These are phyloP conservation scores for Arthroderma sp. DNA, from an alignment of 2,329 filamentous ascomycete genomes.

Conservation along the genomic window DNA sequence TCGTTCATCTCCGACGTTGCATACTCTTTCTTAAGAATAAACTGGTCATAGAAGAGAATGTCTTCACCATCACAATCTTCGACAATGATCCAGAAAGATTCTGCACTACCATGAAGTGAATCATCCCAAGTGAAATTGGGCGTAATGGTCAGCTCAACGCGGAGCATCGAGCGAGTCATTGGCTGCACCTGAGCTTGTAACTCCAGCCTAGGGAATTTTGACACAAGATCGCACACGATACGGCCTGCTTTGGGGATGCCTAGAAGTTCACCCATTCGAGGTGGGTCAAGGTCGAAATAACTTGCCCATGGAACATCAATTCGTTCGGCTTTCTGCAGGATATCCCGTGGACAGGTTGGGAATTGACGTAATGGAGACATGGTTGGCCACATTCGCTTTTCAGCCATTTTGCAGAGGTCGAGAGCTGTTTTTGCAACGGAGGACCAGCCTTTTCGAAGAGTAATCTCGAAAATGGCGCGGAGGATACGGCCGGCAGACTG, in stretches of 20 bases:
- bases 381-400: slow-evolving; percentile 99
- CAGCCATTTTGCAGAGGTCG: slow-evolving; percentile 96
- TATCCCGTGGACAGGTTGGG: slow-evolving; percentile 64
- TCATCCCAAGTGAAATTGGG: slow-evolving; percentile 97
- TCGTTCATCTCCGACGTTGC: slow-evolving; percentile 76
- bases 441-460: slow-evolving; percentile 93
- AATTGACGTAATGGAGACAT: slow-evolving; percentile 96
- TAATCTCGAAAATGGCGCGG: slow-evolving; percentile 90
- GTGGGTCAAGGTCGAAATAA: slow-evolving; percentile 93
- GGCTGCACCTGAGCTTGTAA: slow-evolving; percentile 90
- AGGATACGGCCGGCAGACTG: slow-evolving; percentile 95
- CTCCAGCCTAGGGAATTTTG: slow-evolving; percentile 86
- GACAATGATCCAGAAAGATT: slow-evolving; percentile 94
- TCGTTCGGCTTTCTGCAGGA: slow-evolving; percentile 82
- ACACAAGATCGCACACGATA: slow-evolving; percentile 70
- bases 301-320: slow-evolving; percentile 88
- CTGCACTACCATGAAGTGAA: slow-evolving; percentile 69
- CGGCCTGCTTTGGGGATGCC: slow-evolving; percentile 81
- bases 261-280: slow-evolving; percentile 87
- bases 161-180: slow-evolving; percentile 84
- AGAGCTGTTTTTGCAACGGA: slow-evolving; percentile 84
- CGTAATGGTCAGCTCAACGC: slow-evolving; percentile 78
- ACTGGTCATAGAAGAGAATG: slow-evolving; percentile 87
- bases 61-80: slow-evolving; percentile 97
- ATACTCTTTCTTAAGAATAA: slow-evolving; percentile 81